Percentiles rank a stretch among this genome's conserved stretches.
Conservation (phyloP, 2,329 filamentous ascomycete species). For the Nemania bipapillata region DNA sequence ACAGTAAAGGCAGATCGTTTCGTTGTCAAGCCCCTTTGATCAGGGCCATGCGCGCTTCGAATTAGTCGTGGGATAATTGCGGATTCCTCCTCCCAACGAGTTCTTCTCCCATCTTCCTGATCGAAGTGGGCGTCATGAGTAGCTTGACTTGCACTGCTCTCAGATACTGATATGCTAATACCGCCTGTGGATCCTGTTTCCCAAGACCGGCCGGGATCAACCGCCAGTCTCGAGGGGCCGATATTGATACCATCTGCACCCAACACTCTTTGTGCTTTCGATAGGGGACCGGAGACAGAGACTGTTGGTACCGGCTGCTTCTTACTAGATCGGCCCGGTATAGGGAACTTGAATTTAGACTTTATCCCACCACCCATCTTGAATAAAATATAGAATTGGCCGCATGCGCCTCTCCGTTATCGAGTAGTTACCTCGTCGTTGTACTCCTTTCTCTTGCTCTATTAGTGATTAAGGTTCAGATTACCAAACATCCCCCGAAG, state of each 20-base stretch:
- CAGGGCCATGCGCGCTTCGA: slow-evolving; percentile 39
- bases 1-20: slow-evolving; percentile 46
- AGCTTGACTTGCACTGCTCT: slow-evolving; percentile 54
- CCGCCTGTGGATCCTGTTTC: slow-evolving; percentile 57
- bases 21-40: slow-evolving; percentile 38
- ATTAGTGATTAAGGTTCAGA: slow-evolving; percentile 7
- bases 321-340: slow-evolving; percentile 61
- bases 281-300: slow-evolving; percentile 55
- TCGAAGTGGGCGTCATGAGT: slow-evolving; percentile 48
- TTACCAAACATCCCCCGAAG: slow-evolving; percentile 20
- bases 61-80: slow-evolving; percentile 57
- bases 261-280: slow-evolving; percentile 64
- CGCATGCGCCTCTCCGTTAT: slow-evolving; percentile 14
- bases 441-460: slow-evolving; percentile 10
- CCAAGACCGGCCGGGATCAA: slow-evolving; percentile 52
- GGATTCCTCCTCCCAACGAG: slow-evolving; percentile 62
- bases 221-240: slow-evolving; percentile 48
- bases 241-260: slow-evolving; percentile 60
- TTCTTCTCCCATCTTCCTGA: slow-evolving; percentile 45
- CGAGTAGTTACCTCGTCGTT: slow-evolving; percentile 8
- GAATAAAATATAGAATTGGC: slow-evolving; percentile 14
- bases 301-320: slow-evolving; percentile 50
- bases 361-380: slow-evolving; percentile 53
- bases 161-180: slow-evolving; percentile 59
- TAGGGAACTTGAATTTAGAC: slow-evolving; percentile 61